A percentile compares a stretch with the other conserved stretches of the same genome.
phyloP scores from a whole-genome alignment of 257 asterid species.

The Misopates orontium region DNA sequence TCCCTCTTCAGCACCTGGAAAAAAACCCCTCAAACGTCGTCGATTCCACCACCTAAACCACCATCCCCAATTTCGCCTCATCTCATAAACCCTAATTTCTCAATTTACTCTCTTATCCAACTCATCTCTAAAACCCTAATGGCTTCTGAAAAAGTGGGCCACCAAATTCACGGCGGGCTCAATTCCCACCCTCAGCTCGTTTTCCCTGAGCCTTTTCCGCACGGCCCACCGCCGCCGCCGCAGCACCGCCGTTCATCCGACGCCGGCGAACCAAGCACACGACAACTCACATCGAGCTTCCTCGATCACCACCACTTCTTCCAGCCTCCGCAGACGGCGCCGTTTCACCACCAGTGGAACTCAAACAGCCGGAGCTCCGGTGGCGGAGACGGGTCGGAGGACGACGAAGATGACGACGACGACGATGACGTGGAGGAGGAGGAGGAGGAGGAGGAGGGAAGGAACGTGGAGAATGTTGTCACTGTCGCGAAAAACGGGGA shows the following conservation, averaged over 20 bases:
- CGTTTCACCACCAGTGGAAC: constrained; percentile 63
- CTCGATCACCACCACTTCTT: constrained; percentile 53
- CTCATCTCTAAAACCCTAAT: constrained; percentile 31
- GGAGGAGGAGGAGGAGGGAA: constrained; percentile 42
- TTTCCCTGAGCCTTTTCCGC: constrained; percentile 50
- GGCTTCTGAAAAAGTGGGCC: constrained; percentile 74
- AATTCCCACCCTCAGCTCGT: constrained; percentile 60
- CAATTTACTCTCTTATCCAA: neutral
- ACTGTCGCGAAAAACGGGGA: constrained; percentile 39
- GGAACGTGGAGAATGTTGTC: constrained; percentile 39
- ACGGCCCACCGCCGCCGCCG: constrained; percentile 46
- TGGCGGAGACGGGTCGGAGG: constrained; percentile 69
- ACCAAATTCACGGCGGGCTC: constrained; percentile 52
- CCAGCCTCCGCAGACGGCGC: constrained; percentile 39
- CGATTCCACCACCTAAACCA: constrained; percentile 26
- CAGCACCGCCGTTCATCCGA: constrained; percentile 31
- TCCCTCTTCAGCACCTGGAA: neutral
- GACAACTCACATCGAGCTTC: constrained; percentile 69
- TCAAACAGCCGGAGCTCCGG: constrained; percentile 46
- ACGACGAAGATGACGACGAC: constrained; percentile 49
- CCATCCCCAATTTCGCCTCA: constrained; percentile 8
- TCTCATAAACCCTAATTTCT: constrained; percentile 20
- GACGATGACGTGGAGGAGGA: constrained; percentile 43
- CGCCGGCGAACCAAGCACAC: constrained; percentile 47
- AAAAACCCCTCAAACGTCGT: constrained; percentile 20